A percentile compares a stretch with the other conserved stretches of the same genome.
phyloP scores from a whole-genome alignment of 805 yeast species.

The Ogataea nakhonphanomensis region DNA sequence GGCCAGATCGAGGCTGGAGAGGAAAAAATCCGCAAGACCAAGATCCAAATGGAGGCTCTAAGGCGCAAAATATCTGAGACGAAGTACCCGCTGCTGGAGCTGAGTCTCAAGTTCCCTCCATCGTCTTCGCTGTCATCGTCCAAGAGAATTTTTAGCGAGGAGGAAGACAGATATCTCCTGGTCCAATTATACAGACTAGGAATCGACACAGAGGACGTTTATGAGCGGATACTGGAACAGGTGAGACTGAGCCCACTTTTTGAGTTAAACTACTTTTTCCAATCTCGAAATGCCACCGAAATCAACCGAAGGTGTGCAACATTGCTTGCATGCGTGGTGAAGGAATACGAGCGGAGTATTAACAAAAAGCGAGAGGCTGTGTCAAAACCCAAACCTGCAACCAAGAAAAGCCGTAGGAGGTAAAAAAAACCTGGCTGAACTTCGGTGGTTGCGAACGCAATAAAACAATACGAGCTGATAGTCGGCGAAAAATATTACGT shows the following conservation, averaged over 20 bases:
- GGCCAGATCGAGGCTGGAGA: constrained; percentile 86
- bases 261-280: constrained; percentile 83
- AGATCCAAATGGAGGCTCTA: constrained; percentile 73
- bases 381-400: not conserved
- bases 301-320: constrained; percentile 79
- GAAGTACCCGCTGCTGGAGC: constrained; percentile 69
- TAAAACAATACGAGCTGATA: not conserved
- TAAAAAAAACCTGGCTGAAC: not conserved
- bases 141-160: constrained; percentile 66
- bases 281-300: constrained; percentile 74
- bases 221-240: constrained; percentile 73
- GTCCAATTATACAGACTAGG: constrained; percentile 80
- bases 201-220: constrained; percentile 70
- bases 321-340: constrained; percentile 66
- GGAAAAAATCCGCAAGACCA: constrained; percentile 63
- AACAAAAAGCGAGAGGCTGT: constrained; percentile 4
- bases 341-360: constrained; percentile 52
- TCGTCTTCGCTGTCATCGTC: constrained; percentile 45
- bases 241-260: constrained; percentile 73
- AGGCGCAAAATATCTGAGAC: constrained; percentile 70
- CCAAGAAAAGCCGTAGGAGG: constrained; percentile 1
- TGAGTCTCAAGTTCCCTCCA: constrained; percentile 69
- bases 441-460: not conserved
- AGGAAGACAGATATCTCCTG: constrained; percentile 85
- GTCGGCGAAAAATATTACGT: constrained; percentile 3